Evolutionary conservation across 23 red algal genomes (phyloP).

Genomic region (Cyanidiococcus yangmingshanensis): DNA sequence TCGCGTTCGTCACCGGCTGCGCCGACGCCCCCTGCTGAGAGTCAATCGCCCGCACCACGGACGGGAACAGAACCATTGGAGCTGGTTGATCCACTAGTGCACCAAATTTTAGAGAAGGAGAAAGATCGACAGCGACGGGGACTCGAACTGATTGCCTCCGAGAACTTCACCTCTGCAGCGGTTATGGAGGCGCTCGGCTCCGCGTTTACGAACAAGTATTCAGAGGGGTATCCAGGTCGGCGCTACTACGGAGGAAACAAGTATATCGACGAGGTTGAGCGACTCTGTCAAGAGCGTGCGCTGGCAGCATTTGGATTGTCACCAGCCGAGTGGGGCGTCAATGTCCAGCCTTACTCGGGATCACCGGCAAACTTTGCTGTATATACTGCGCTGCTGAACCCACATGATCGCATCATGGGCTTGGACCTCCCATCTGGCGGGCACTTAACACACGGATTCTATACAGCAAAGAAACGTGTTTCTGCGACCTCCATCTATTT

Average conservation of each 20-base stretch:
- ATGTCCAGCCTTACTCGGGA: conserved; percentile 98
- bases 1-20: neutral
- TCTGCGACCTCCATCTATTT: conserved; percentile 98
- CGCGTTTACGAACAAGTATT: conserved; percentile 96
- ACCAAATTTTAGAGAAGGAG: conserved; percentile 64
- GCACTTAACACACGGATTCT: conserved; percentile 97
- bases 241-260: conserved; percentile 98
- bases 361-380: conserved; percentile 96
- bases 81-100: conserved; percentile 69
- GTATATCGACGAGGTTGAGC: conserved; percentile 90
- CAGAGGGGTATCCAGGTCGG: conserved; percentile 85
- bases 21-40: neutral
- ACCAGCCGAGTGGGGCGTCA: conserved; percentile 73
- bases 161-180: conserved; percentile 97
- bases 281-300: conserved; percentile 75
- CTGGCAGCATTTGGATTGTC: conserved; percentile 72
- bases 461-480: conserved; percentile 93
- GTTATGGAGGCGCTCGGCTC: conserved; percentile 79
- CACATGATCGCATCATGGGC: conserved; percentile 99
- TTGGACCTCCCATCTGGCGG: conserved; percentile 89
- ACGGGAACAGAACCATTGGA: conserved; percentile 42
- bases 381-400: conserved; percentile 76
- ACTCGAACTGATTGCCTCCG: conserved; percentile 94
- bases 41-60: neutral
- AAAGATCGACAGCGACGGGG: conserved; percentile 78